Conservation (phyloP, 2,329 filamentous ascomycete species). For the Alternaria arborescens region DNA sequence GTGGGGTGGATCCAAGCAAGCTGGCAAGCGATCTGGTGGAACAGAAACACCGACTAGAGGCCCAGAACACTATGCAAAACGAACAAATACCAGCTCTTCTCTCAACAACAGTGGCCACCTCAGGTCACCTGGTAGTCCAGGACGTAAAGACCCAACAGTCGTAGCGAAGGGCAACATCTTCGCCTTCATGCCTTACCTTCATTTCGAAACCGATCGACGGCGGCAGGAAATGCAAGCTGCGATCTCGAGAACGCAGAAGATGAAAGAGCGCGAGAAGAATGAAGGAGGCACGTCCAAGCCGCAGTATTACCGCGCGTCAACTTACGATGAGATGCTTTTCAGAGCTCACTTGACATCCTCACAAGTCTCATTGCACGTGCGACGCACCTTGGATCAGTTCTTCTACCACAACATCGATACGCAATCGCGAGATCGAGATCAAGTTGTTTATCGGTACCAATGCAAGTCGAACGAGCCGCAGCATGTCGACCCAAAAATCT, state of each 20-base stretch:
- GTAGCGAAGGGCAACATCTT: constrained; percentile 49
- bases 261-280: constrained; percentile 31
- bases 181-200: constrained; percentile 70
- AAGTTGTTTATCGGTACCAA: constrained; percentile 71
- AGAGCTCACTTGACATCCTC: constrained; percentile 58
- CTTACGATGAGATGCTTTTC: constrained; percentile 58
- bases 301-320: constrained; percentile 32
- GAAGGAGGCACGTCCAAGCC: constrained; percentile 30
- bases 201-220: constrained; percentile 68
- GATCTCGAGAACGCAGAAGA: constrained; percentile 52
- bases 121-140: constrained; percentile 47
- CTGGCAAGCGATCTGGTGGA: constrained; percentile 35
- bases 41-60: constrained; percentile 41
- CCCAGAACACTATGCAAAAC: constrained; percentile 32
- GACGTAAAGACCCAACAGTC: constrained; percentile 45
- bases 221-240: constrained; percentile 66
- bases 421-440: constrained; percentile 66
- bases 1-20: constrained; percentile 37
- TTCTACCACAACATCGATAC: constrained; percentile 73
- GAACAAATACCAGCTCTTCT: constrained; percentile 32
- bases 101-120: constrained; percentile 39
- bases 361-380: constrained; percentile 63
- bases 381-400: constrained; percentile 71
- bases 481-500: constrained; percentile 64
- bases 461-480: constrained; percentile 44